A percentile compares a stretch with the other conserved stretches of the same genome.
phyloP scores from a whole-genome alignment of 1,284 basidiomycete species.

The Wolfiporia cocos region DNA sequence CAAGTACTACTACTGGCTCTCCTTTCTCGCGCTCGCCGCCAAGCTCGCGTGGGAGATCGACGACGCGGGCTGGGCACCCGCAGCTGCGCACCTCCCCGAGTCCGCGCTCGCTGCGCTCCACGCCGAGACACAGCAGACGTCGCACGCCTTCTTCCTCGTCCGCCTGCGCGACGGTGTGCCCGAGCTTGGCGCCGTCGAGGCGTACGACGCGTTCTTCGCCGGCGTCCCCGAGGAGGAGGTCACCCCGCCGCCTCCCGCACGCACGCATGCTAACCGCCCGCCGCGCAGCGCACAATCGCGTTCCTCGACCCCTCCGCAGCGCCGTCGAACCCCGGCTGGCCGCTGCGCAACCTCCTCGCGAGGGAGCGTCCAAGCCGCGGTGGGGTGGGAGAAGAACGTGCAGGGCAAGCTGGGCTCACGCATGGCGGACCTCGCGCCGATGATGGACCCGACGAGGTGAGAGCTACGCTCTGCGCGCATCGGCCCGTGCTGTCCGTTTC shows the following conservation, averaged over 20 bases:
- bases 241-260: not conserved
- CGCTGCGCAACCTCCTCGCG: conserved; percentile 85
- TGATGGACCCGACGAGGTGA: conserved; percentile 88
- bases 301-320: conserved; percentile 89
- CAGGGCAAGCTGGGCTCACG: conserved; percentile 82
- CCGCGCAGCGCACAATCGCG: conserved; percentile 53
- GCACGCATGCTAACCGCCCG: no score
- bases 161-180: conserved; percentile 24
- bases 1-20: conserved; percentile 97
- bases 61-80: conserved; percentile 40
- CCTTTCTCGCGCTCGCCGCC: conserved; percentile 86
- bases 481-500: no score
- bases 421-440: conserved; percentile 87
- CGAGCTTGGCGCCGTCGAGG: conserved; percentile 46
- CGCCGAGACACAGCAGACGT: conserved; percentile 35
- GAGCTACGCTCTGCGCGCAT: no score
- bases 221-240: conserved; percentile 34
- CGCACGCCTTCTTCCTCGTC: conserved; percentile 59
- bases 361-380: conserved; percentile 46
- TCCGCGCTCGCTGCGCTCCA: conserved; percentile 46
- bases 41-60: conserved; percentile 85
- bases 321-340: conserved; percentile 85
- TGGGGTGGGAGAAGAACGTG: conserved; percentile 94
- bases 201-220: conserved; percentile 51
- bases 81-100: conserved; percentile 29